Evolutionary conservation across 805 yeast genomes (phyloP).

Genomic region (Metschnikowia bowlesiae): DNA sequence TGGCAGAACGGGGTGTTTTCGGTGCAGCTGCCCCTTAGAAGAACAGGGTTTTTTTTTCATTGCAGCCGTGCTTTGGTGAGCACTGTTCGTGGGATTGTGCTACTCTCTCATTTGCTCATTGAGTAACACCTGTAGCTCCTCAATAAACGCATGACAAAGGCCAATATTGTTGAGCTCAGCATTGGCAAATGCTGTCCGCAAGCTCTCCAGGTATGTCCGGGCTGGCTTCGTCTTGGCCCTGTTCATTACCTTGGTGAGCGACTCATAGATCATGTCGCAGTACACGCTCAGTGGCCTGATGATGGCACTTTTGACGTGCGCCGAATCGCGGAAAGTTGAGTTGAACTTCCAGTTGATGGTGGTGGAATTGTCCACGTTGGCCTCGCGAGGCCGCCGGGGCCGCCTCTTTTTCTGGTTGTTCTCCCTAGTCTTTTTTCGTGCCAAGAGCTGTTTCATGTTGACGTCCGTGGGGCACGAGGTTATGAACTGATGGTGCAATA

Average conservation of each 20-base stretch:
- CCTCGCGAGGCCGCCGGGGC: conserved; percentile 1
- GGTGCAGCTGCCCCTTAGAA: background rate
- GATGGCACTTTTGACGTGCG: conserved; percentile 5
- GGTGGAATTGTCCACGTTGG: conserved; percentile 16
- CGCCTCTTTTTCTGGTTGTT: conserved; percentile 23
- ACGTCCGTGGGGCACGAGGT: conserved; percentile 18
- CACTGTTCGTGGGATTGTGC: background rate
- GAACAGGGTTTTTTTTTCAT: background rate
- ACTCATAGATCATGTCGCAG: conserved; percentile 8
- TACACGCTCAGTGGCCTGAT: conserved; percentile 7
- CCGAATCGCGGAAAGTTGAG: conserved; percentile 7
- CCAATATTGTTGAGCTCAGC: conserved; percentile 59
- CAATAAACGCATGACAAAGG: conserved; percentile 58
- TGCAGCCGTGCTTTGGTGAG: background rate
- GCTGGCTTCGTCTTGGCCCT: conserved; percentile 54
- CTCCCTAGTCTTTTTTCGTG: conserved; percentile 7
- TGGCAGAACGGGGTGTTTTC: background rate
- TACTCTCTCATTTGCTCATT: conserved; percentile 5
- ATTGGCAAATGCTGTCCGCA: conserved; percentile 37
- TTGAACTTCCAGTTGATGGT: conserved; percentile 14
- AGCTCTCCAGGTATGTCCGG: conserved; percentile 37
- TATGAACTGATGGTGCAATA: conserved; percentile 55
- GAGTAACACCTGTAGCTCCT: conserved; percentile 42
- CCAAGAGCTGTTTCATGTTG: conserved; percentile 8
- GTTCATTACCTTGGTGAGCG: conserved; percentile 34